Evolutionary conservation across 2,329 filamentous ascomycete genomes (phyloP), one percentile per base, ranked within the genome.

Genomic region (Fusarium concolor): DNA sequence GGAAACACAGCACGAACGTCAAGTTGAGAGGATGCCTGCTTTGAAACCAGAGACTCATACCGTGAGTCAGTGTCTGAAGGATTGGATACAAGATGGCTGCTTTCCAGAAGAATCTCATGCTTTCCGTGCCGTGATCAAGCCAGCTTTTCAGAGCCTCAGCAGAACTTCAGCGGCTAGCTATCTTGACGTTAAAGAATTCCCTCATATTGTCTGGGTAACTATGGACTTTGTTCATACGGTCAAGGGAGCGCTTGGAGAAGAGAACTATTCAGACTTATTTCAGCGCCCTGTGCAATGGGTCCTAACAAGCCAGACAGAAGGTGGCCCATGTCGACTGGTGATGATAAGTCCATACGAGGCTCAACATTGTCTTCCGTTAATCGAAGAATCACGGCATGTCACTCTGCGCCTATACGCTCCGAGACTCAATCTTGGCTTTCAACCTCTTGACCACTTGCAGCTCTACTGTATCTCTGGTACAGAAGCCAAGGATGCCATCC

Each of bases 271-370:
- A 0, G 73, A 76, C 38, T 62, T 38, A 0, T 77, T 66, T 15
- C 69, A 76, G 5, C 67, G 75, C 0, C 50, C 69, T 0, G 65
- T 73, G 4, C 72, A 77, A 20, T 76, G 71, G 72, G 60, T 76
- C 2, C 28, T 73, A 2, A 46, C 31, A 1, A 26, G 37, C 6
- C 50, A 39, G 5, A 8, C 14, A 1, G 9, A 22, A 1, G 2
- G 10, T 3, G 20, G 24, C 4, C 12, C 17, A 3, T 11, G 17
- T 1, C 6, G 12, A 2, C 35, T 73, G 1, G 24, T 62, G 0
- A 33, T 71, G 0, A 80, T 91, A 68, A 91, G 87, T 61, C 87
- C 88, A 0, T 86, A 76, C 28, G 90, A 92, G 67, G 89, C 86
- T 0, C 80, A 91, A 5, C 15, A 76, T 3, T 75, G 92, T 0